Percentiles rank a stretch among this genome's conserved stretches.
These are phyloP conservation scores for Taiwanofungus camphoratus DNA, from an alignment of 1,284 basidiomycete genomes.

Conservation along the genomic window DNA sequence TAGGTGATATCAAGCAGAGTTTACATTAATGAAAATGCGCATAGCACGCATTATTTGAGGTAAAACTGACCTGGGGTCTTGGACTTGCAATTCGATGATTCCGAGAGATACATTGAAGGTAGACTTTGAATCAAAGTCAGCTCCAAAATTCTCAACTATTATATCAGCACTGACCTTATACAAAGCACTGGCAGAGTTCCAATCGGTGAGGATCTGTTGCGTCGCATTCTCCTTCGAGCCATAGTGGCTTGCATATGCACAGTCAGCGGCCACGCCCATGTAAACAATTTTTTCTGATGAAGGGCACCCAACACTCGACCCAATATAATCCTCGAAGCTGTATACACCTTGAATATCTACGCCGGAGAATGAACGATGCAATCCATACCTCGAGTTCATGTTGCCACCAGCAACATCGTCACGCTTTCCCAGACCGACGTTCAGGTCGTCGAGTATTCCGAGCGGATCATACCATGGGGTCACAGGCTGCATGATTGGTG, in stretches of 20 bases:
- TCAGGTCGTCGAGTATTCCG: constrained; percentile 27
- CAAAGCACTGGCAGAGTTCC: constrained; percentile 73
- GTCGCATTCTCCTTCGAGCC: constrained; percentile 62
- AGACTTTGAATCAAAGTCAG: constrained; percentile 26
- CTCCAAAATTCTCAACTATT: background rate
- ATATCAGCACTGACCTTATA: constrained; percentile 53
- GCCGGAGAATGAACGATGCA: background rate
- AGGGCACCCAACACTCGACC: constrained; percentile 69
- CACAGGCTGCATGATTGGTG: constrained; percentile 23
- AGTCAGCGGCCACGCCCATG: constrained; percentile 88
- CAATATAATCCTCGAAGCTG: constrained; percentile 69
- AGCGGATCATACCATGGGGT: constrained; percentile 39
- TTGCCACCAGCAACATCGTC: constrained; percentile 52
- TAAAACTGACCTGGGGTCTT: constrained; percentile 41
- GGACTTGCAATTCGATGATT: constrained; percentile 75
- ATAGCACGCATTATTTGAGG: background rate
- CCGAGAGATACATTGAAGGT: constrained; percentile 87
- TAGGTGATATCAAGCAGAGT: constrained; percentile 17
- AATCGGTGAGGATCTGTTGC: constrained; percentile 70
- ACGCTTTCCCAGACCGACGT: constrained; percentile 32
- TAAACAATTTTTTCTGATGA: constrained; percentile 70
- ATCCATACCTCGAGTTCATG: constrained; percentile 50
- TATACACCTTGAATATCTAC: background rate
- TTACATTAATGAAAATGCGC: background rate
- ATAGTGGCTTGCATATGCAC: constrained; percentile 67